These are phyloP conservation scores for Penicillium fuscoglaucum DNA, from an alignment of 2,329 filamentous ascomycete genomes.

Conservation along the genomic window DNA sequence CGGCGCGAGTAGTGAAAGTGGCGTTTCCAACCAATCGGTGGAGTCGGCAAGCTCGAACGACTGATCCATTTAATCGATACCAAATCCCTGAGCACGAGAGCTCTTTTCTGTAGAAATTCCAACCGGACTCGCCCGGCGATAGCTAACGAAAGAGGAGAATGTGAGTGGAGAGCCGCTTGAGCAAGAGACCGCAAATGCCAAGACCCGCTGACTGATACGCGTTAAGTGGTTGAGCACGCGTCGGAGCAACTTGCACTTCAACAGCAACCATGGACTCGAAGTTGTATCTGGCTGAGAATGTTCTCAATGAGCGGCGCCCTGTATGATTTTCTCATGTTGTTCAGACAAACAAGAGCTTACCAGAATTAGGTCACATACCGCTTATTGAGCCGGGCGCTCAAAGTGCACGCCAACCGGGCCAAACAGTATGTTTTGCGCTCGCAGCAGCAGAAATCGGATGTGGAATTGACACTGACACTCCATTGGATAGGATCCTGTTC, in stretches of 20 bases:
- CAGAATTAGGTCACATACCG: constrained; percentile 76
- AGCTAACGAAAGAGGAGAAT: constrained; percentile 9
- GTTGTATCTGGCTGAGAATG: constrained; percentile 71
- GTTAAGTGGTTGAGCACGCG: constrained; percentile 44
- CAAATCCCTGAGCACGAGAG: background rate
- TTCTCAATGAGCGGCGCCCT: constrained; percentile 73
- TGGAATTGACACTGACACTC: constrained; percentile 12
- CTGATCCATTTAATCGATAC: constrained; percentile 33
- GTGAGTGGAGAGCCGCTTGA: constrained; percentile 11
- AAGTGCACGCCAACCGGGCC: constrained; percentile 80
- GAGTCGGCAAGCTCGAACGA: constrained; percentile 46
- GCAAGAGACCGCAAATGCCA: constrained; percentile 28
- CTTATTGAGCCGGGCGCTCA: constrained; percentile 75
- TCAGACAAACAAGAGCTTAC: constrained; percentile 6
- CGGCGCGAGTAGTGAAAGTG: constrained; percentile 44
- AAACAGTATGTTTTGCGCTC: constrained; percentile 70
- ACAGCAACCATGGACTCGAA: constrained; percentile 57
- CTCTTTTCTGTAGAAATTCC: background rate
- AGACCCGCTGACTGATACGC: constrained; percentile 46
- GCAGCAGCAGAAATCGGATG: background rate
- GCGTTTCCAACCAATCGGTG: constrained; percentile 52
- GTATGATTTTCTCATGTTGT: constrained; percentile 49
- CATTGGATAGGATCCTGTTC: constrained; percentile 68
- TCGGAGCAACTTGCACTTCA: constrained; percentile 22
- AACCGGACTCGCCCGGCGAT: background rate